Evolutionary conservation across 805 yeast species (phyloP).

Genomic region (Wickerhamomyces chaumierensis): DNA sequence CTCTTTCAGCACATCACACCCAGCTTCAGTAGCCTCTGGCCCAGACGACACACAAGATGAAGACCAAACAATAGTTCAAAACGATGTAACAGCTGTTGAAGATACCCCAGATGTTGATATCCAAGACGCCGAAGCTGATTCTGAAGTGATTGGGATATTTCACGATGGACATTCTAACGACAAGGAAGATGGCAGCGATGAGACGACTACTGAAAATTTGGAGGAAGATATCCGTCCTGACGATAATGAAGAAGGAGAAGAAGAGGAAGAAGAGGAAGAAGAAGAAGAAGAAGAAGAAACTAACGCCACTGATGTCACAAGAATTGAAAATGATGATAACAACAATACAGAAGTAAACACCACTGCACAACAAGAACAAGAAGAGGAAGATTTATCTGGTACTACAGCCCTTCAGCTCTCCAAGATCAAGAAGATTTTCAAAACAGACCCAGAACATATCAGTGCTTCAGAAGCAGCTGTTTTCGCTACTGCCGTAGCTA

Average conservation of each 20-base stretch:
- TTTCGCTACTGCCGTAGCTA: constrained; percentile 66
- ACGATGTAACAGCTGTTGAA: background rate
- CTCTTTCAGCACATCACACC: background rate
- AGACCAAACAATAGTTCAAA: background rate
- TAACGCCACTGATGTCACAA: constrained; percentile 1
- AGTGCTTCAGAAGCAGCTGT: constrained; percentile 62
- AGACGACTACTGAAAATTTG: background rate
- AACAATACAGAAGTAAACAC: constrained; percentile 3
- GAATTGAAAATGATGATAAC: too few relatives aligned
- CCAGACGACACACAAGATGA: background rate
- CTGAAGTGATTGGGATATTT: background rate
- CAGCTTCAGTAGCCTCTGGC: background rate
- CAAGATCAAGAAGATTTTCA: constrained; percentile 60
- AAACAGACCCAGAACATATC: constrained; percentile 63
- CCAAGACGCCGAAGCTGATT: constrained; percentile 3
- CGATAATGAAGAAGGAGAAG: constrained; percentile 1
- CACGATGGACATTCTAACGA: background rate
- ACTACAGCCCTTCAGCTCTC: constrained; percentile 45
- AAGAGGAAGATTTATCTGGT: constrained; percentile 21
- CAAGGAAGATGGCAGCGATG: constrained; percentile 1
- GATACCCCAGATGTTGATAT: constrained; percentile 7
- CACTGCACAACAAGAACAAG: constrained; percentile 10
- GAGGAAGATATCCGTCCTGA: constrained; percentile 2
- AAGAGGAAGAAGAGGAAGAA: background rate
- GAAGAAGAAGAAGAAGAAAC: constrained; percentile 2